Percentiles rank a stretch among this genome's conserved stretches.
phyloP scores from a whole-genome alignment of 2,329 filamentous ascomycete genomes.

The Colletotrichum spaethianum region DNA sequence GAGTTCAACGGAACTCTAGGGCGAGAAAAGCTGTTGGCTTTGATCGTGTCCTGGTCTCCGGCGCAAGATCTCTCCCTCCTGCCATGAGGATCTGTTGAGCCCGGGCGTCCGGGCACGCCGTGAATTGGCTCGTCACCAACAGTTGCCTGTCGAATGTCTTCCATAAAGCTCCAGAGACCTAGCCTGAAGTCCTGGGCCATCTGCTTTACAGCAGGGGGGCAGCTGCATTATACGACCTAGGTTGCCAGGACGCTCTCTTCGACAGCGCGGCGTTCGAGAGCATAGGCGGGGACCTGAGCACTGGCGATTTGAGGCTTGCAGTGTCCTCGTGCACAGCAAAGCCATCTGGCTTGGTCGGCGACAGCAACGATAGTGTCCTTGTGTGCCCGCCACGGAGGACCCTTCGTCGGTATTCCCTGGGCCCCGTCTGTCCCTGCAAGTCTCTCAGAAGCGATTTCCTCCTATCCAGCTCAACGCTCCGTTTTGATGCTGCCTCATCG shows the following conservation, averaged over 20 bases:
- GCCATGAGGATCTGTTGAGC: constrained; percentile 24
- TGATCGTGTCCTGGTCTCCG: constrained; percentile 63
- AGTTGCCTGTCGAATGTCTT: constrained; percentile 94
- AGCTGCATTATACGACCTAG: constrained; percentile 61
- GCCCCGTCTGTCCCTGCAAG: constrained; percentile 60
- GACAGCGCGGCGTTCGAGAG: constrained; percentile 57
- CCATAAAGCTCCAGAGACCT: constrained; percentile 93
- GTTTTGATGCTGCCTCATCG: constrained; percentile 52
- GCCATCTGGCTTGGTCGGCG: constrained; percentile 69
- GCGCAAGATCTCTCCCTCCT: constrained; percentile 39
- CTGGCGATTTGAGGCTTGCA: constrained; percentile 58
- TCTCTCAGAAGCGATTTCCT: constrained; percentile 74
- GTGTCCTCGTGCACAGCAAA: constrained; percentile 62
- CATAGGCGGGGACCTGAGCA: constrained; percentile 46
- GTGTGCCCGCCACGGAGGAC: constrained; percentile 79
- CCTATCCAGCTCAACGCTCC: constrained; percentile 77
- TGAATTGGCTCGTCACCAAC: constrained; percentile 92
- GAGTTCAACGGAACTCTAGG: constrained; percentile 55
- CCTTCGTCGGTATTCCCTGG: constrained; percentile 64
- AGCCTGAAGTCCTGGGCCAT: constrained; percentile 91
- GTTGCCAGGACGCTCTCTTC: constrained; percentile 74
- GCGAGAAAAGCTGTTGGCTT: constrained; percentile 57
- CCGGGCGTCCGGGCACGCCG: constrained; percentile 54
- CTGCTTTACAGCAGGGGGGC: constrained; percentile 72
- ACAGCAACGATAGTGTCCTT: constrained; percentile 83